These are phyloP conservation scores for Mrakia hoshinonis DNA, from an alignment of 768 basidiomycete species.

Conservation along the genomic window DNA sequence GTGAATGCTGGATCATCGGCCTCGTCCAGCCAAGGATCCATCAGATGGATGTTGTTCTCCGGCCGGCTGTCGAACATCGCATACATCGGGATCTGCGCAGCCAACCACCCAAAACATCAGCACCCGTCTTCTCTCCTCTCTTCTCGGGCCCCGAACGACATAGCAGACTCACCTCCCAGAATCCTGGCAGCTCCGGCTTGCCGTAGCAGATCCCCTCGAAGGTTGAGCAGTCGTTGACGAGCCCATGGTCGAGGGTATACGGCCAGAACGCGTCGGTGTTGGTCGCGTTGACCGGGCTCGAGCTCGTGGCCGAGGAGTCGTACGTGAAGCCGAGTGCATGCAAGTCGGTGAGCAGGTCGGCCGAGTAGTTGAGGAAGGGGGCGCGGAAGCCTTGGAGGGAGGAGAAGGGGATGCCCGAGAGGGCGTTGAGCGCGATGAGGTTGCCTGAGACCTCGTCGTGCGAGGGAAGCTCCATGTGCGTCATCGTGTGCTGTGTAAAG, in stretches of 20 bases:
- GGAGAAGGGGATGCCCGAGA: constrained; percentile 63
- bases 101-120: not conserved
- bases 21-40: constrained; percentile 60
- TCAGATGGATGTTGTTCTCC: constrained; percentile 32
- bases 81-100: constrained; percentile 57
- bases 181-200: constrained; percentile 60
- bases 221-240: constrained; percentile 66
- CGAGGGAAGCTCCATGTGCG: constrained; percentile 51
- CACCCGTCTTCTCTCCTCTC: no score
- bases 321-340: constrained; percentile 41
- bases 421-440: constrained; percentile 65
- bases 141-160: no score
- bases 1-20: constrained; percentile 14
- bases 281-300: constrained; percentile 57
- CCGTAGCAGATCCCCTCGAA: constrained; percentile 56
- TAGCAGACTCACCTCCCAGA: constrained; percentile 52
- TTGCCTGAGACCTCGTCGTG: constrained; percentile 66
- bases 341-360: constrained; percentile 47
- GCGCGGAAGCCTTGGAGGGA: constrained; percentile 66
- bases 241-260: constrained; percentile 54
- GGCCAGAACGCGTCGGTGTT: constrained; percentile 73
- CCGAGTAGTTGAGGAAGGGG: constrained; percentile 60
- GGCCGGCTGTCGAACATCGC: constrained; percentile 60
- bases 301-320: constrained; percentile 56
- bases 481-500: constrained; percentile 51